phyloP scores from a whole-genome alignment of 139 green algal species.

The Trebouxia sp. region DNA sequence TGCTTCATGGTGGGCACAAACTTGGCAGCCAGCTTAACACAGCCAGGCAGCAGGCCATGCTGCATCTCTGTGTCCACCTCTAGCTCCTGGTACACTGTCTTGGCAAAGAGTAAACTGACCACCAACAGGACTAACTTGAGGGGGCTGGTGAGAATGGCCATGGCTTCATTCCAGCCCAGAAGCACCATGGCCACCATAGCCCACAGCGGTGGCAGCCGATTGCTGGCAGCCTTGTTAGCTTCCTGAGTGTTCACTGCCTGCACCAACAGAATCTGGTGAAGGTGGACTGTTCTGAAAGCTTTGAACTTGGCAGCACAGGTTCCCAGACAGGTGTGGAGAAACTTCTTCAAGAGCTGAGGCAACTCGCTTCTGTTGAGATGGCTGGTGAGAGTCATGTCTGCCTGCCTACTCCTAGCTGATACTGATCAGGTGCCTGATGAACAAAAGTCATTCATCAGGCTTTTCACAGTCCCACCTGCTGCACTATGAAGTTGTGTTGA shows the following conservation, averaged over 20 bases:
- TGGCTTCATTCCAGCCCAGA: slow-evolving; percentile 92
- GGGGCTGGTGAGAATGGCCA: slow-evolving; percentile 80
- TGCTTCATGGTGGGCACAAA: slow-evolving; percentile 45
- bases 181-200: slow-evolving; percentile 86
- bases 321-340: no score
- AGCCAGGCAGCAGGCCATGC: slow-evolving; percentile 64
- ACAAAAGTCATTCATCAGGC: no score
- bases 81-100: slow-evolving; percentile 71
- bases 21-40: slow-evolving; percentile 56
- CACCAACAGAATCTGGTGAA: no score
- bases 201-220: slow-evolving; percentile 82
- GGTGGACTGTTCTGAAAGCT: no score
- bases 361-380: no score
- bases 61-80: slow-evolving; percentile 86
- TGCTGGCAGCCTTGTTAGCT: slow-evolving; percentile 65
- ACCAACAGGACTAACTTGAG: slow-evolving; percentile 61
- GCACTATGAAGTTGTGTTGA: no score
- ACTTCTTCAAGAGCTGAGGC: no score
- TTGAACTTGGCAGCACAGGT: no score
- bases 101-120: slow-evolving; percentile 52
- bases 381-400: no score
- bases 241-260: slow-evolving; percentile 18
- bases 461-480: no score
- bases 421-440: no score
- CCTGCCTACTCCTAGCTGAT: no score